These are phyloP conservation scores for Hirschfeldia incana DNA, from an alignment of 345 rosid genomes.

Conservation along the genomic window DNA sequence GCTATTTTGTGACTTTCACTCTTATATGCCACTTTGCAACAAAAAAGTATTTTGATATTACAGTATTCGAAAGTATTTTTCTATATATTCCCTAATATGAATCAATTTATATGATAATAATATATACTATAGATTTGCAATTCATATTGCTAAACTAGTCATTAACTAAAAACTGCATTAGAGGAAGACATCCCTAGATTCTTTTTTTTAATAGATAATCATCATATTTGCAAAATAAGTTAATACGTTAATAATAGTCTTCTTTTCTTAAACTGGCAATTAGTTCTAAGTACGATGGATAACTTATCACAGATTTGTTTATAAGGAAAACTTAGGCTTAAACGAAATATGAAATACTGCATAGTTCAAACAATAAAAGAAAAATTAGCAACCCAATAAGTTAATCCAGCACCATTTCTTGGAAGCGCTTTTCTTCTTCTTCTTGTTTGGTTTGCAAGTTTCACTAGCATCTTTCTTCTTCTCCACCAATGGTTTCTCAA, in stretches of 20 bases:
- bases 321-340: neutral
- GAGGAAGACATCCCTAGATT: neutral
- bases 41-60: no score
- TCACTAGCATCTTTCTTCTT: neutral
- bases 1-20: no score
- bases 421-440: neutral
- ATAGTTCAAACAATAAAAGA: neutral
- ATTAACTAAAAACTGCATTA: neutral
- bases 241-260: neutral
- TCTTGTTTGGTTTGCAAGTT: neutral
- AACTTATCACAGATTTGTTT: neutral
- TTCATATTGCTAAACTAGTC: neutral
- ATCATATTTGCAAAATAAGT: neutral
- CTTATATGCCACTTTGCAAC: no score
- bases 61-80: no score
- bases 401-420: neutral
- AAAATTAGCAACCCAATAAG: neutral
- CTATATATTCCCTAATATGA: no score
- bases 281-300: neutral
- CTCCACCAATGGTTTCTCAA: neutral
- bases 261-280: no score
- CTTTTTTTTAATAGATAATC: neutral
- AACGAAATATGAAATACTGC: neutral
- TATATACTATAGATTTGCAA: neutral
- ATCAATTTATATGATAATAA: no score